These are phyloP conservation scores for Plicaturopsis crispa DNA, from an alignment of 768 basidiomycete genomes.

Conservation along the genomic window DNA sequence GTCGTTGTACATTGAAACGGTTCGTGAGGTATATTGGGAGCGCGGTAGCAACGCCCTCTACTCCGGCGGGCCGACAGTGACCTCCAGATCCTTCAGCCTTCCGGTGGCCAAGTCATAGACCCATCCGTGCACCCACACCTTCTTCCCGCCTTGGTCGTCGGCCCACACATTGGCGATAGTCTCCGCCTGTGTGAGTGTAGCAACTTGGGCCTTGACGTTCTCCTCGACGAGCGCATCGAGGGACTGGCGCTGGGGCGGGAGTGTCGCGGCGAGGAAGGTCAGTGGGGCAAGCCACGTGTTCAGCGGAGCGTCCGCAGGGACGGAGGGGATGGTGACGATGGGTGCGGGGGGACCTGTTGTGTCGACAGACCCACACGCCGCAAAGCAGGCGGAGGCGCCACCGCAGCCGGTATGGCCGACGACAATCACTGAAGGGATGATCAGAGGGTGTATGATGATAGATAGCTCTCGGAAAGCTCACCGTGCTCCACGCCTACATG, in stretches of 20 bases:
- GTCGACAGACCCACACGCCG: constrained; percentile 23
- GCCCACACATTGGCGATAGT: constrained; percentile 40
- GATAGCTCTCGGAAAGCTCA: constrained; percentile 29
- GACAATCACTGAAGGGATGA: constrained; percentile 51
- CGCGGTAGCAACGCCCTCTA: too few relatives aligned
- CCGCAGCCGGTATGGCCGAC: constrained; percentile 84
- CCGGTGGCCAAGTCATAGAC: constrained; percentile 61
- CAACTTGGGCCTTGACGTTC: constrained; percentile 52
- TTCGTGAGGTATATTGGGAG: too few relatives aligned
- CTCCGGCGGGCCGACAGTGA: constrained; percentile 38
- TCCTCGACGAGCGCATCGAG: constrained; percentile 44
- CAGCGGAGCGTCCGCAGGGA: constrained; percentile 40
- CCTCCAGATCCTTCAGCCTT: constrained; percentile 44
- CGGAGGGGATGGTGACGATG: constrained; percentile 25
- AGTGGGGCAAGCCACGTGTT: constrained; percentile 70
- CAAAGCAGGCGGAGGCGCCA: constrained; percentile 57
- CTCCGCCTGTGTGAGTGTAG: constrained; percentile 38
- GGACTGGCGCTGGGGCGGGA: constrained; percentile 30
- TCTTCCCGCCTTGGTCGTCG: constrained; percentile 16
- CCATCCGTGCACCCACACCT: constrained; percentile 63
- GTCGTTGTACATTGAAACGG: too few relatives aligned
- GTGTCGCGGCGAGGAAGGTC: constrained; percentile 39
- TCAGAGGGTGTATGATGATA: constrained; percentile 24
- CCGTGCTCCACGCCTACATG: constrained; percentile 71
- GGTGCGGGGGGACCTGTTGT: constrained; percentile 16